A percentile compares a stretch with the other conserved stretches of the same genome.
These are phyloP conservation scores for Aegilops umbellulata DNA, from an alignment of 176 grass and related monocot species.

Conservation along the genomic window DNA sequence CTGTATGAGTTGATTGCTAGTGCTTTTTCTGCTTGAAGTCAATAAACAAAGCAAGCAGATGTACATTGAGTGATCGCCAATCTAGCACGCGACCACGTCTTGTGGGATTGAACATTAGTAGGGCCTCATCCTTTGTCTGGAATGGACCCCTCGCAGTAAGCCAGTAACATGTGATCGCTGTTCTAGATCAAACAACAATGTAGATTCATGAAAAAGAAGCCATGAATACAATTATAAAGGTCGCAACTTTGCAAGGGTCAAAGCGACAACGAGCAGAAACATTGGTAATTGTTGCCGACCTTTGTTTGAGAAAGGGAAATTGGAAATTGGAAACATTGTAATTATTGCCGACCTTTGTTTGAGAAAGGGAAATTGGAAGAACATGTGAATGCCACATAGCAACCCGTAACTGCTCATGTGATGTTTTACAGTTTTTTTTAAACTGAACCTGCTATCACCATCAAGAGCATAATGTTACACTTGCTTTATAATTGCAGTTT, in stretches of 20 bases:
- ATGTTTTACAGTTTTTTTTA: background rate
- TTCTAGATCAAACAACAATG: background rate
- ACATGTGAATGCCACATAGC: background rate
- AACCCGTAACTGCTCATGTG: background rate
- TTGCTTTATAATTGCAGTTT: background rate
- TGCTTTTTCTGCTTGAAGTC: slow-evolving; percentile 5
- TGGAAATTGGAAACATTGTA: too few species aligned
- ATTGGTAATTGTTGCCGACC: background rate
- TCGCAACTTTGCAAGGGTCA: background rate
- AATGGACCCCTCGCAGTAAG: background rate
- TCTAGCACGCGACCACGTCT: slow-evolving; percentile 5
- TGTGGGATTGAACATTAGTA: slow-evolving; percentile 8
- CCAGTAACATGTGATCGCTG: background rate
- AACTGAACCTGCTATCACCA: background rate
- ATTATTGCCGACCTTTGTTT: background rate
- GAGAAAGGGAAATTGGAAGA: background rate
- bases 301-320: background rate
- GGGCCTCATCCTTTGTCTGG: background rate
- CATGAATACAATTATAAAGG: too few species aligned
- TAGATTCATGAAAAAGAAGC: background rate
- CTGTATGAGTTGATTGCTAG: background rate
- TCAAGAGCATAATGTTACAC: background rate
- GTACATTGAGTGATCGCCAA: background rate
- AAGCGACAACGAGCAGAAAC: background rate
- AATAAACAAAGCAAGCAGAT: background rate